phyloP scores from a whole-genome alignment of 345 rosid genomes.

The Bruguiera sexangula region DNA sequence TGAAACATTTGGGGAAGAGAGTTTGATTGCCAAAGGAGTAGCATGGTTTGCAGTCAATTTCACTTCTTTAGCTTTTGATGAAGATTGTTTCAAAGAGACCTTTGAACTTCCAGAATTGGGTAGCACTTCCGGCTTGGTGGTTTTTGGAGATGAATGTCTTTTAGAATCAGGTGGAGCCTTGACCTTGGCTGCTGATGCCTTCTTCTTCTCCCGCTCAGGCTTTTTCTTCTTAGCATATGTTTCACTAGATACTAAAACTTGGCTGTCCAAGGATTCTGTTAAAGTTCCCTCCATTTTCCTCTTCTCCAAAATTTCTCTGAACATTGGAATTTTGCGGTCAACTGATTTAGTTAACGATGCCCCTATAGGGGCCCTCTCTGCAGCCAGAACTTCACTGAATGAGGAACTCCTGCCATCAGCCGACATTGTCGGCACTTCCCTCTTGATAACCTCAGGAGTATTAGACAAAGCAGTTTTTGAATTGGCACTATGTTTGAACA shows the following conservation, averaged over 20 bases:
- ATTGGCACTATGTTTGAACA: constrained; percentile 24
- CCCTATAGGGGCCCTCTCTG: not conserved
- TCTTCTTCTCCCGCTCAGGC: not conserved
- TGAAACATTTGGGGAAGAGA: constrained; percentile 28
- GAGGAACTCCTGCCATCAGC: not conserved
- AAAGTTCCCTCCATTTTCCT: not conserved
- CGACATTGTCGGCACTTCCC: constrained; percentile 23
- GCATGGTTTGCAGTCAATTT: constrained; percentile 26
- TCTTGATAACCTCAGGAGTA: constrained; percentile 26
- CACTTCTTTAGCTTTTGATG: constrained; percentile 34
- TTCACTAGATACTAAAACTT: constrained; percentile 4
- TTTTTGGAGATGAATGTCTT: constrained; percentile 2
- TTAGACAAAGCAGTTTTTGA: constrained; percentile 8
- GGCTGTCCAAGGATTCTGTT: constrained; percentile 14
- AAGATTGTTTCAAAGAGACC: constrained; percentile 25
- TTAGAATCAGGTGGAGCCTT: constrained; percentile 10
- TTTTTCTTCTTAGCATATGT: constrained; percentile 3
- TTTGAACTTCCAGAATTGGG: constrained; percentile 24
- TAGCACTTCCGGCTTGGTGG: constrained; percentile 23
- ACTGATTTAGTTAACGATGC: constrained; percentile 8
- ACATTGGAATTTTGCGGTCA: constrained; percentile 14
- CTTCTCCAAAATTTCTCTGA: constrained; percentile 10
- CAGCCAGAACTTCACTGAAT: not conserved
- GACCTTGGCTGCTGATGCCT: constrained; percentile 7
- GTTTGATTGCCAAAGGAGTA: constrained; percentile 35